Evolutionary conservation across 2,329 filamentous ascomycete species (phyloP).

Genomic region (Mollisiaceae sp.): DNA sequence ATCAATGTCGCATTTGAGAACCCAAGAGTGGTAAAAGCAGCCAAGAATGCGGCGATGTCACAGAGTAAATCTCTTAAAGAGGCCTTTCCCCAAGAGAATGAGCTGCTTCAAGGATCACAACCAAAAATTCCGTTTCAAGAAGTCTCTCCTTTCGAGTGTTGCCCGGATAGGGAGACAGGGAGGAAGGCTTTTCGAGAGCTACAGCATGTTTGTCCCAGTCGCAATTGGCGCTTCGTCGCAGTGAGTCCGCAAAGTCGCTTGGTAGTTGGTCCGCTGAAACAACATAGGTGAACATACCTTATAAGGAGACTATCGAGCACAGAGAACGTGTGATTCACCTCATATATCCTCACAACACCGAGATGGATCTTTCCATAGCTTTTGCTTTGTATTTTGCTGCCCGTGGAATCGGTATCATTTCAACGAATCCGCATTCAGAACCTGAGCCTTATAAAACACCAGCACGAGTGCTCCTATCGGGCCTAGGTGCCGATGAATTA

Average conservation of each 20-base stretch:
- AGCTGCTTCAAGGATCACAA: background rate
- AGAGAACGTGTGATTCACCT: conserved; percentile 72
- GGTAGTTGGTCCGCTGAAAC: conserved; percentile 5
- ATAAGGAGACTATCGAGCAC: conserved; percentile 72
- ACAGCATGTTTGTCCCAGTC: conserved; percentile 66
- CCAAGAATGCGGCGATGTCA: conserved; percentile 46
- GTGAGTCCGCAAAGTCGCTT: conserved; percentile 47
- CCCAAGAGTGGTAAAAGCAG: conserved; percentile 69
- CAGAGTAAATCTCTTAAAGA: conserved; percentile 35
- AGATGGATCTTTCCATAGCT: conserved; percentile 97
- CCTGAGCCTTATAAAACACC: conserved; percentile 63
- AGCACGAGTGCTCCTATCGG: conserved; percentile 86
- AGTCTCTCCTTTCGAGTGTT: conserved; percentile 70
- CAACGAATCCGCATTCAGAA: conserved; percentile 22
- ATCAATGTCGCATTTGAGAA: conserved; percentile 98
- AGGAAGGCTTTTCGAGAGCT: conserved; percentile 82
- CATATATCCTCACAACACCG: conserved; percentile 93
- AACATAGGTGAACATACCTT: conserved; percentile 76
- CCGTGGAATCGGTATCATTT: conserved; percentile 62
- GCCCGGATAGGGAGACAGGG: conserved; percentile 89
- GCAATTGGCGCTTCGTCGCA: conserved; percentile 82
- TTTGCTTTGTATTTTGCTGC: conserved; percentile 95
- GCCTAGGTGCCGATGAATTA: conserved; percentile 92
- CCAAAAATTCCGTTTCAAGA: background rate
- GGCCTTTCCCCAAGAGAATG: background rate